These are phyloP conservation scores for Earliella scabrosa DNA, from an alignment of 1,284 basidiomycete genomes.

Conservation along the genomic window DNA sequence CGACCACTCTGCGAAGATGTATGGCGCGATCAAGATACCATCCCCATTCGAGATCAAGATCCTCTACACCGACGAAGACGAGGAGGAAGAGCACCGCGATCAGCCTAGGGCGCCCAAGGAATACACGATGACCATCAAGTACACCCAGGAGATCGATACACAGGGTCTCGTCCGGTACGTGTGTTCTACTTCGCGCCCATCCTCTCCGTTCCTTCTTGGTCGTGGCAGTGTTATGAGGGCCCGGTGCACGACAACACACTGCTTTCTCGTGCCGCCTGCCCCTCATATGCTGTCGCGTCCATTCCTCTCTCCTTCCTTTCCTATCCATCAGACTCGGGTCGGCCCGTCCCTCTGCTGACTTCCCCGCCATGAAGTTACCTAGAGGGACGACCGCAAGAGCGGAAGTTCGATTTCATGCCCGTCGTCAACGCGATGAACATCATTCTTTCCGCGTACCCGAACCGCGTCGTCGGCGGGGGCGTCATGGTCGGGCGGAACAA, in stretches of 20 bases:
- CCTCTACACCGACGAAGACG: conserved; percentile 69
- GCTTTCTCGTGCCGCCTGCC: conserved; percentile 16
- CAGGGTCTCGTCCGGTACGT: conserved; percentile 58
- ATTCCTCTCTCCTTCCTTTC: conserved; percentile 8
- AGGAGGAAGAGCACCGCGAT: conserved; percentile 42
- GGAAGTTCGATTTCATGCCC: conserved; percentile 67
- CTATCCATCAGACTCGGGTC: conserved; percentile 3
- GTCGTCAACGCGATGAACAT: conserved; percentile 76
- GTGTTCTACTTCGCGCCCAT: not conserved
- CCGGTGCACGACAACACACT: conserved; percentile 14
- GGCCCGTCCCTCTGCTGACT: conserved; percentile 19
- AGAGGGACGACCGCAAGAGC: conserved; percentile 59
- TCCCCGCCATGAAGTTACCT: conserved; percentile 51
- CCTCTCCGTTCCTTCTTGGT: conserved; percentile 9
- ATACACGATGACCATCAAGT: conserved; percentile 67
- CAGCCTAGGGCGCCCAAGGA: conserved; percentile 44
- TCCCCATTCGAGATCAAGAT: conserved; percentile 63
- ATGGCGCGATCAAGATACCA: conserved; percentile 57
- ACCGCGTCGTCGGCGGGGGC: conserved; percentile 59
- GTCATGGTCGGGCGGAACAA: conserved; percentile 77
- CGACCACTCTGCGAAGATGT: conserved; percentile 68
- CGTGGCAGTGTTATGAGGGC: conserved; percentile 24
- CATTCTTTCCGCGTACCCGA: conserved; percentile 66
- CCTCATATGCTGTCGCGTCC: conserved; percentile 26
- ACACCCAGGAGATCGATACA: conserved; percentile 60